Evolutionary conservation across 257 asterid genomes (phyloP).

Genomic region (Ilex asprella): DNA sequence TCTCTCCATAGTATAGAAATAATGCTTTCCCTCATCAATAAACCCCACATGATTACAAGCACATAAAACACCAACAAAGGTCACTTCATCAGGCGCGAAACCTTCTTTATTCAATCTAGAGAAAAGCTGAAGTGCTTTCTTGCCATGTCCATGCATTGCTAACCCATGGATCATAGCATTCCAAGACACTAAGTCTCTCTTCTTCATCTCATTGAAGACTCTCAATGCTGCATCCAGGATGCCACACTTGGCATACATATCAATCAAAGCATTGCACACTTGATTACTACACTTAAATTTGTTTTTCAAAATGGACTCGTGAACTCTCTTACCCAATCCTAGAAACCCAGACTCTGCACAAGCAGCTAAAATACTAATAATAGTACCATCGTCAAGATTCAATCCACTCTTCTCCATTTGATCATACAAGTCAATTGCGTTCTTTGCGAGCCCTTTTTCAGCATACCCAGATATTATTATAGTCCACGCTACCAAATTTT

Average conservation of each 20-base stretch:
- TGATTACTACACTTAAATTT: conserved; percentile 24
- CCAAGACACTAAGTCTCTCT: conserved; percentile 70
- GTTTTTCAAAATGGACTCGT: conserved; percentile 27
- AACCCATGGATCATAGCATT: conserved; percentile 75
- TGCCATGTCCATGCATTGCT: conserved; percentile 62
- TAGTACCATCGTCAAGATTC: conserved; percentile 45
- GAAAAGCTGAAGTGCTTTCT: conserved; percentile 55
- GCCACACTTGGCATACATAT: conserved; percentile 89
- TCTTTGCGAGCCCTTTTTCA: conserved; percentile 54
- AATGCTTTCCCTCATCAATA: conserved; percentile 44
- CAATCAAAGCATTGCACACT: conserved; percentile 61
- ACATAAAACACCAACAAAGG: conserved; percentile 54
- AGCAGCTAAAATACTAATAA: conserved; percentile 57
- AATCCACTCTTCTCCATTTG: conserved; percentile 37
- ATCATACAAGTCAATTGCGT: conserved; percentile 47
- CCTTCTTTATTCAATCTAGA: conserved; percentile 51
- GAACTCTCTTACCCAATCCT: conserved; percentile 66
- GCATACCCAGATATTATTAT: conserved; percentile 69
- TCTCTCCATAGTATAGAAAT: conserved; percentile 55
- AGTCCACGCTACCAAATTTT: conserved; percentile 74
- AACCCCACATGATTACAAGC: conserved; percentile 74
- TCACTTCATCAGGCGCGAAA: conserved; percentile 55
- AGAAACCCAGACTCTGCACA: conserved; percentile 69
- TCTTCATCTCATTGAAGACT: conserved; percentile 35
- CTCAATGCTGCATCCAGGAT: conserved; percentile 46